Percentiles rank a stretch among this genome's conserved stretches.
These are phyloP conservation scores for Sporothrix inflata DNA, from an alignment of 2,329 filamentous ascomycete species.

Conservation along the genomic window DNA sequence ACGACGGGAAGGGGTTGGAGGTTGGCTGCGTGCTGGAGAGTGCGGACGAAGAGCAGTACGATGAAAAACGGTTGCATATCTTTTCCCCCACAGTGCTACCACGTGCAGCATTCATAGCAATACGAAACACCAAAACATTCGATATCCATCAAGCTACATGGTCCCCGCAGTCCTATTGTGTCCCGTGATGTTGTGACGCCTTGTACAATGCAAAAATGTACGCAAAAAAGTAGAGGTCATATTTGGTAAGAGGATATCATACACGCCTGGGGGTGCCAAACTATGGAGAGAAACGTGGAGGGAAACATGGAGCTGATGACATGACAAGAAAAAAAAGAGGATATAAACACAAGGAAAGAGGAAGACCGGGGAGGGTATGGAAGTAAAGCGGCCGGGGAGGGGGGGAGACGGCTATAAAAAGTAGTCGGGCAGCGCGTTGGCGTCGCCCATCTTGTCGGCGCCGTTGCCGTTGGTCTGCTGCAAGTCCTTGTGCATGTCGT, in stretches of 20 bases:
- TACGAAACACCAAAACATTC: neutral
- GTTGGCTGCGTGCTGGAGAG: neutral
- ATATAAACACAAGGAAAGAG: slow-evolving; percentile 16
- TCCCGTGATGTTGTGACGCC: too few relatives aligned
- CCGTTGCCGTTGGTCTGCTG: slow-evolving; percentile 53
- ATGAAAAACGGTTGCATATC: neutral
- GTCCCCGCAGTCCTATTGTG: neutral
- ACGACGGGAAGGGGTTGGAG: neutral
- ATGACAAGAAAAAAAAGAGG: neutral
- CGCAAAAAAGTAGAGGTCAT: neutral
- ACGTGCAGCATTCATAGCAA: slow-evolving; percentile 8
- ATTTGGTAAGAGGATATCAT: slow-evolving; percentile 22
- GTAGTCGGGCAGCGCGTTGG: slow-evolving; percentile 68
- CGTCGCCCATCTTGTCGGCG: slow-evolving; percentile 67
- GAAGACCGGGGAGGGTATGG: neutral
- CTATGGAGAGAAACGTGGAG: neutral
- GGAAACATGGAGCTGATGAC: neutral
- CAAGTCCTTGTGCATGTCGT: slow-evolving; percentile 85
- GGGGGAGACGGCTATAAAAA: slow-evolving; percentile 59
- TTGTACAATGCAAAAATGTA: neutral
- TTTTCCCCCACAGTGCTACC: neutral
- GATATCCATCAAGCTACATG: slow-evolving; percentile 3
- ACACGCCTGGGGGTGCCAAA: slow-evolving; percentile 8
- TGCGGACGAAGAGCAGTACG: neutral
- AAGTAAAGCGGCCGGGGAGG: neutral